phyloP scores from a whole-genome alignment of 1,284 basidiomycete species.

The Retiboletus flavoniger region DNA sequence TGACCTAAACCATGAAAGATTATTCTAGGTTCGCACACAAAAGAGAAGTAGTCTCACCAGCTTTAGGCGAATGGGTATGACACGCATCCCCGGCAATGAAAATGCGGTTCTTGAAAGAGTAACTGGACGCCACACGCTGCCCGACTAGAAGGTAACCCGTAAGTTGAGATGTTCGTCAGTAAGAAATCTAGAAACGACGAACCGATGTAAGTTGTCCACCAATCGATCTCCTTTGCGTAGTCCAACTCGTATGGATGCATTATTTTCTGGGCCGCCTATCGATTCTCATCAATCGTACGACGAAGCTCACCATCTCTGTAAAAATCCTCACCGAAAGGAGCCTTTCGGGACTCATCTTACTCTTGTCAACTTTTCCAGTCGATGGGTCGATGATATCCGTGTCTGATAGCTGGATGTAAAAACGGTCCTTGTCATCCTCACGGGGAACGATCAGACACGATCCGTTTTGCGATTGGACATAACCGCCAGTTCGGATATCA shows the following conservation, averaged over 20 bases:
- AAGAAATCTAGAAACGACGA: slow-evolving; percentile 16
- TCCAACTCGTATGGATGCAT: slow-evolving; percentile 51
- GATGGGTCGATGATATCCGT: no score
- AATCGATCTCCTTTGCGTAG: slow-evolving; percentile 51
- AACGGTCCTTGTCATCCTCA: slow-evolving; percentile 63
- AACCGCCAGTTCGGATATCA: slow-evolving; percentile 68
- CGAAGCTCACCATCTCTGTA: no score
- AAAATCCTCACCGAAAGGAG: slow-evolving; percentile 25
- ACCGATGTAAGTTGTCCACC: slow-evolving; percentile 79
- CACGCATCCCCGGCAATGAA: slow-evolving; percentile 81
- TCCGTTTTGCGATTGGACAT: slow-evolving; percentile 56
- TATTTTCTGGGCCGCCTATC: slow-evolving; percentile 37
- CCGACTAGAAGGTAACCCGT: slow-evolving; percentile 46
- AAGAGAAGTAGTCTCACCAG: slow-evolving; percentile 39
- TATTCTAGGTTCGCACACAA: not conserved
- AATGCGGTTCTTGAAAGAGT: slow-evolving; percentile 63
- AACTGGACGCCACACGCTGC: slow-evolving; percentile 71
- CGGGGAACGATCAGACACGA: slow-evolving; percentile 74
- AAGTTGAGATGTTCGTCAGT: not conserved
- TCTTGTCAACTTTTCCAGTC: no score
- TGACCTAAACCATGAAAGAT: slow-evolving; percentile 36
- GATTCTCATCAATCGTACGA: no score
- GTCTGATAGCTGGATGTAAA: slow-evolving; percentile 45
- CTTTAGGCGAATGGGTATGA: slow-evolving; percentile 81
- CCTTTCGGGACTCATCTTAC: no score